Evolutionary conservation across 2,329 filamentous ascomycete genomes (phyloP).

Genomic region (Helminthosporium solani): DNA sequence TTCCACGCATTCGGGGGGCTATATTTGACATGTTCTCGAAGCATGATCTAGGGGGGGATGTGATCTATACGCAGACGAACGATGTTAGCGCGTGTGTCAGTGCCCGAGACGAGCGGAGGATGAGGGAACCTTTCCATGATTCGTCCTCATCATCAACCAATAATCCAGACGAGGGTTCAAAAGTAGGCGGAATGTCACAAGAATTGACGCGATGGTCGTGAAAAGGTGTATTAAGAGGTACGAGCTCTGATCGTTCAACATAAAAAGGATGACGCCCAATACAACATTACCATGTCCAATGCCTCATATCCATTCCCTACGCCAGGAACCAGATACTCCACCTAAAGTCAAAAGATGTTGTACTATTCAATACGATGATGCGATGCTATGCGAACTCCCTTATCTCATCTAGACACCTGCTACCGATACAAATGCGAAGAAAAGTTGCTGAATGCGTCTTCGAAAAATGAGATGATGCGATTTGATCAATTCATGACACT

Average conservation of each 20-base stretch:
- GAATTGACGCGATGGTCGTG: neutral
- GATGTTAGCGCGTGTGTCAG: too few species aligned
- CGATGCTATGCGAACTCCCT: neutral
- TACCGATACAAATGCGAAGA: neutral
- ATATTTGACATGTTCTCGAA: too few species aligned
- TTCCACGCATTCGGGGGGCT: too few species aligned
- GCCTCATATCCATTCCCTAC: neutral
- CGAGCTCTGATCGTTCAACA: neutral
- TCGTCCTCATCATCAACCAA: too few species aligned
- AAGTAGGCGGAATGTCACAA: too few species aligned
- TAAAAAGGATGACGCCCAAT: neutral
- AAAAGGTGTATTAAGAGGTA: neutral
- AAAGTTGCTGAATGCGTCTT: neutral
- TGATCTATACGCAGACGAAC: too few species aligned
- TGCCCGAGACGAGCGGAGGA: too few species aligned
- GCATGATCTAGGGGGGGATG: too few species aligned
- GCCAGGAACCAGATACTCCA: neutral
- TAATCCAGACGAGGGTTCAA: too few species aligned
- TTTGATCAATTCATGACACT: slow-evolving; percentile 31
- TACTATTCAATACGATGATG: neutral
- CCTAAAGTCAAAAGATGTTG: neutral
- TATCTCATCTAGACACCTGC: neutral
- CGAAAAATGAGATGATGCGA: neutral
- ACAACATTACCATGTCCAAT: neutral
- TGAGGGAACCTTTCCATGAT: too few species aligned